Percentiles rank a stretch among this genome's conserved stretches.
Evolutionary conservation across 306 rosid species (phyloP).

Genomic region (Alnus glutinosa): DNA sequence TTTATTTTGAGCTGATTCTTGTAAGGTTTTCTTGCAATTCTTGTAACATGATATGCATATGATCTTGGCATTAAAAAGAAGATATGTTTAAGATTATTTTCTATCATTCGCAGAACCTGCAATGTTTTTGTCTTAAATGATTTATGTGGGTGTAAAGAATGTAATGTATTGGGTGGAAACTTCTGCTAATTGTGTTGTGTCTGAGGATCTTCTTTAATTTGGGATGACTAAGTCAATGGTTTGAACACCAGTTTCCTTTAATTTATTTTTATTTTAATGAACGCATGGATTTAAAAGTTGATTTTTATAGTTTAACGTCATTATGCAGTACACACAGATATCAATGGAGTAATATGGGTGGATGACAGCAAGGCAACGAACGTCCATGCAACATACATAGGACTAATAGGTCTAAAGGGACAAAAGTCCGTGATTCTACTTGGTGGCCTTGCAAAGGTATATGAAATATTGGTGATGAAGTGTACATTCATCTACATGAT

Average conservation of each 20-base stretch:
- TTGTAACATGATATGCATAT: not conserved
- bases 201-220: not conserved
- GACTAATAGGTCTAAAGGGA: constrained; percentile 34
- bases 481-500: not conserved
- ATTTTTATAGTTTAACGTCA: constrained; percentile 3
- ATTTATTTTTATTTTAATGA: not conserved
- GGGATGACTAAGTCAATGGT: not conserved
- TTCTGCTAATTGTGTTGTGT: not conserved
- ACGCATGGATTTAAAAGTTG: not conserved
- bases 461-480: constrained; percentile 1
- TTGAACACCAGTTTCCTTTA: not conserved
- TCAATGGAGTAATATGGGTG: constrained; percentile 30
- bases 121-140: too few species aligned
- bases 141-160: not conserved
- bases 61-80: not conserved
- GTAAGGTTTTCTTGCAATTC: not conserved
- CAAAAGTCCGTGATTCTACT: constrained; percentile 35
- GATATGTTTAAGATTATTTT: too few species aligned
- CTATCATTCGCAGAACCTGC: too few species aligned
- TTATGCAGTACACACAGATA: constrained; percentile 28
- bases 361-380: constrained; percentile 40
- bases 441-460: constrained; percentile 38
- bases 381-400: constrained; percentile 32
- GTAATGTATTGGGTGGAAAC: not conserved
- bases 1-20: not conserved